A percentile compares a stretch with the other conserved stretches of the same genome.
These are phyloP conservation scores for Coemansia sp. DNA, from an alignment of 192 early-diverging fungal genomes.

Conservation along the genomic window DNA sequence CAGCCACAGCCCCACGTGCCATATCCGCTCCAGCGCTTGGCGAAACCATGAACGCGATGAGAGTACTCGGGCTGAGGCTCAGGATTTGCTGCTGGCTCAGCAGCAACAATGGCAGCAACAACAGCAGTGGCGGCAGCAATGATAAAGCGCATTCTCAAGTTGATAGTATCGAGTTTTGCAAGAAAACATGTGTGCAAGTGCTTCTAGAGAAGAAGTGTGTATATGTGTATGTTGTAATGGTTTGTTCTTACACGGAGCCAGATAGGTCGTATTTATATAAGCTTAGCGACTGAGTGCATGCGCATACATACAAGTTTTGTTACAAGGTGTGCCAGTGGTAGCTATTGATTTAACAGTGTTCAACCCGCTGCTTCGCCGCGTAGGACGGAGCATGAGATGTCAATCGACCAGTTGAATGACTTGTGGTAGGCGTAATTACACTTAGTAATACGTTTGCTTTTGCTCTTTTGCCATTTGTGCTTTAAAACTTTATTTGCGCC, in stretches of 20 bases:
- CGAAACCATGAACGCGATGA: not conserved
- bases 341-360: not conserved
- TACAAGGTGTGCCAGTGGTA: not conserved
- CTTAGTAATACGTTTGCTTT: not conserved
- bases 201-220: not conserved
- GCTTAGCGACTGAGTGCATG: not conserved
- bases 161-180: not conserved
- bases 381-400: not conserved
- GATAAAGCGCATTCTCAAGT: not conserved
- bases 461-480: not conserved
- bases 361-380: not conserved
- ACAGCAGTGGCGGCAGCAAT: not conserved
- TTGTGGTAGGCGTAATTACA: not conserved
- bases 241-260: not conserved
- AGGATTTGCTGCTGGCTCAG: not conserved
- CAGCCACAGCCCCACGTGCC: conserved; percentile 1
- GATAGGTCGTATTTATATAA: not conserved
- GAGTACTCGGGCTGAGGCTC: not conserved
- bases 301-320: not conserved
- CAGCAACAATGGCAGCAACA: not conserved
- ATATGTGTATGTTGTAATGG: not conserved
- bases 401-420: not conserved
- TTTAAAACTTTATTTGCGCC: too few species aligned
- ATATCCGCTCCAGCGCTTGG: conserved; percentile 3
- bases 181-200: not conserved